Base-by-base conservation (phyloP, 495 filamentous ascomycete genomes). In the Tetracladium setigerum region DNA sequence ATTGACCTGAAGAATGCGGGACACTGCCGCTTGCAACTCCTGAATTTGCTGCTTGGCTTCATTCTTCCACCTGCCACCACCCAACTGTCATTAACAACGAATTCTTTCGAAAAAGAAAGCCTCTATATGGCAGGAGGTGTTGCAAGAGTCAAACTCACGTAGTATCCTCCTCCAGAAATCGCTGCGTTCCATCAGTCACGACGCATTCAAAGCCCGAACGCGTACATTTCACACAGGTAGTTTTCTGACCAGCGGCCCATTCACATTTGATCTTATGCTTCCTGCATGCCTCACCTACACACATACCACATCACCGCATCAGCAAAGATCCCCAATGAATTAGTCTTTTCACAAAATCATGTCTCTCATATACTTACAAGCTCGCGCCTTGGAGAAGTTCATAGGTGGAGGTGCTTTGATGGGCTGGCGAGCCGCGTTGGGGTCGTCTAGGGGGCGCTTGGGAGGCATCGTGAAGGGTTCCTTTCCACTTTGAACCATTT, bases 241-340 rank as follows among this genome's bases (percentile, higher is more conserved):
- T 37, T 51, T 61, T 31, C 12, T 54, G 50, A 4, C 50, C 56
- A 19, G 55, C 58, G 37, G 64, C 59, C 22, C 22, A 27, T 30
- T 62, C 61, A 40, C 61, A 63, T 18, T 58, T 44, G 34, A 63
- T 63, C 44, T 63, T 63, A 24, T 60, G 61, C 17, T 59, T 63
- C 41, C 64, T 60, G 42, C 61, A 63, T 10, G 57, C 61, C 1
- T 59, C 47, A 38, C 35, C 35, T 38, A 8, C 47, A 38, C 35
- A 2, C 8, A 8, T 27, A 27, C 7, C 22, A 3, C 22, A 7
- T 27, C 7, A 3, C 7, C 22, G 7, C 22, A 27, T 27, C 22
- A 27, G 7, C 7, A 27, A 3, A 7, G 22, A 27, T 27, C 7
- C 22, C 22, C 22, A 18, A 38, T 14, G 35, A 27, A 27, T 27